Evolutionary conservation across 805 yeast genomes (phyloP), one percentile per base, ranked within the genome.

Genomic region (Metschnikowia arizonensis): DNA sequence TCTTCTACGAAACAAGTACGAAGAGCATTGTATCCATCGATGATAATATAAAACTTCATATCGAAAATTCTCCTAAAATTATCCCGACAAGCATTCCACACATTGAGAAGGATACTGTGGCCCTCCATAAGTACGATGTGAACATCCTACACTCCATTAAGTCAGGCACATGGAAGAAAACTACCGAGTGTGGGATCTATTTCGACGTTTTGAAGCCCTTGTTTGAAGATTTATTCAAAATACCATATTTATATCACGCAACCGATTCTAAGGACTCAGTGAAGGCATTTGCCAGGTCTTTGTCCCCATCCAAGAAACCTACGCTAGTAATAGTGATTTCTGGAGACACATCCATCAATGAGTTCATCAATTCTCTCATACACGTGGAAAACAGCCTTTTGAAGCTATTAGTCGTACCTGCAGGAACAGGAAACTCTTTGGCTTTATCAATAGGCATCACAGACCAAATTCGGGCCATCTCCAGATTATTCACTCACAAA

Each of bases 351-450:
- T 82, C 95, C 1, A 67, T 88, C 4, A 79, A 77, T 40, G 97
- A 90, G 60, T 78, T 90, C 41, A 54, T 88, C 45, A 89, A 89
- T 59, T 37, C 68, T 62, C 15, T 59, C 75, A 23, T 57, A 50
- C 10, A 40, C 15, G 25, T 29, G 15, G 12, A 42, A 5, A 9
- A 24, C 6, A 38, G 54, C 30, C 17, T 19, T 2, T 29, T 69
- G 5, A 52, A 55, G 1, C 43, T 78, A 2, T 53, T 64, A 29
- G 65, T 66, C 31, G 60, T 90, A 12, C 95, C 97, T 0, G 71
- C 81, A 48, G 97, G 97, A 1, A 84, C 95, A 0, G 97, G 96
- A 0, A 90, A 90, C 60, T 89, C 95, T 1, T 68, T 88, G 48
- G 77, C 87, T 1, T 74, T 77, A 19, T 83, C 96, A 0, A 53